Evolutionary conservation across 1,284 basidiomycete species (phyloP), one percentile per base, ranked within the genome.

Genomic region (Ustilago vetiveriae): DNA sequence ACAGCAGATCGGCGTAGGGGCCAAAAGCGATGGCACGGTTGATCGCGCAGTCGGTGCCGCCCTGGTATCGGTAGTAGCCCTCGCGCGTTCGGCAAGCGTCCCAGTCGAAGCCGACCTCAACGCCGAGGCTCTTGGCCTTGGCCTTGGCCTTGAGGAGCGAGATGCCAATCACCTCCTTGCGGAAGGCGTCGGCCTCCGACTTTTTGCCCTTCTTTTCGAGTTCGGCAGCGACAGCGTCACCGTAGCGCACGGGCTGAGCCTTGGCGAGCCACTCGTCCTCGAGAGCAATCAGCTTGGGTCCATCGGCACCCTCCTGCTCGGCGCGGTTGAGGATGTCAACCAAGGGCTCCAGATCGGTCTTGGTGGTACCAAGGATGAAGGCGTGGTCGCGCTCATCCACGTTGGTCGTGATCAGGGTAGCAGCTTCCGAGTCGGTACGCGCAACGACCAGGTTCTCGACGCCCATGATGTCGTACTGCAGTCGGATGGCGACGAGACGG

Each of bases 61-160:
- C 94, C 83, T 94, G 92, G 87, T 95, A 97, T 72, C 94, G 89
- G 87, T 95, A 98, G 86, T 88, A 96, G 42, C 94, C 94, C 83
- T 98, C 95, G 51, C 94, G 88, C 0, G 95, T 97, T 53, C 95
- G 87, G 40, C 94, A 92, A 22, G 90, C 86, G 81, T 97, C 91
- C 94, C 95, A 98, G 84, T 94, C 87, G 90, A 92, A 98, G 87
- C 83, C 85, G 38, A 82, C 84, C 82, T 86, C 88, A 65, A 96
- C 85, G 38, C 91, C 91, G 80, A 91, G 88, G 71, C 87, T 87
- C 82, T 90, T 87, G 1, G 94, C 94, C 66, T 96, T 88, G 51
- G 84, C 83, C 64, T 91, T 86, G 1, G 93, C 90, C 42, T 87
- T 85, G 19, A 85, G 79, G 79, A 90, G 89, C 9, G 92, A 92